phyloP scores from a whole-genome alignment of 768 basidiomycete genomes.

The Leccinum broughii region DNA sequence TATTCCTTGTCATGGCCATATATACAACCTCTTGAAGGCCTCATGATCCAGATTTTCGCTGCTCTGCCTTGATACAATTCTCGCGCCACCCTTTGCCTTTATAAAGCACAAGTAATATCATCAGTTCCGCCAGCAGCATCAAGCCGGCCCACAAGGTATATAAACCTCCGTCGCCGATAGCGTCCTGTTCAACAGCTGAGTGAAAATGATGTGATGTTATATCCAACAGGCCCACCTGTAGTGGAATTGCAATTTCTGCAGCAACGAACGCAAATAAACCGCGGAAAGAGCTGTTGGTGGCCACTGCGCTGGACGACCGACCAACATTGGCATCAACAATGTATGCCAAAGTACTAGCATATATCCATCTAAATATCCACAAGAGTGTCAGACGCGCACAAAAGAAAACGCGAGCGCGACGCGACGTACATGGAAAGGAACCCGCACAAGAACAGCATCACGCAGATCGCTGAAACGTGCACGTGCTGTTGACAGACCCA shows the following conservation, averaged over 20 bases:
- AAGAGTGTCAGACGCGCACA: background rate
- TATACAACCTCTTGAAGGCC: background rate
- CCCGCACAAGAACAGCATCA: constrained; percentile 72
- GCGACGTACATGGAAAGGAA: constrained; percentile 68
- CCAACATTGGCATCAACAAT: constrained; percentile 88
- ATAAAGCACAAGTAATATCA: constrained; percentile 60
- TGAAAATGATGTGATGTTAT: background rate
- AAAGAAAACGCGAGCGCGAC: constrained; percentile 20
- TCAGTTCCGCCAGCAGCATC: constrained; percentile 50
- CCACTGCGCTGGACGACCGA: constrained; percentile 73
- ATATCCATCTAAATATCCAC: constrained; percentile 48
- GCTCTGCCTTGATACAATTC: constrained; percentile 46
- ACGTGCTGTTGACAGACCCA: constrained; percentile 72
- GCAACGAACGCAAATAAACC: constrained; percentile 68
- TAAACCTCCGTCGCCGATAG: constrained; percentile 78
- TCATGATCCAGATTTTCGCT: constrained; percentile 7
- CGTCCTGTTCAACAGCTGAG: constrained; percentile 42
- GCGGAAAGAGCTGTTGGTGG: constrained; percentile 74
- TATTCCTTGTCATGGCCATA: background rate
- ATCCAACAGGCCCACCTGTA: constrained; percentile 42
- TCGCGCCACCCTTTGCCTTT: constrained; percentile 66
- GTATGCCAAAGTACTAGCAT: constrained; percentile 76
- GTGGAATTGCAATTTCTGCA: constrained; percentile 73
- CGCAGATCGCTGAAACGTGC: constrained; percentile 68
- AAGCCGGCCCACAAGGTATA: constrained; percentile 71